phyloP scores from a whole-genome alignment of 441 rosid species.

The Populus hybrid region DNA sequence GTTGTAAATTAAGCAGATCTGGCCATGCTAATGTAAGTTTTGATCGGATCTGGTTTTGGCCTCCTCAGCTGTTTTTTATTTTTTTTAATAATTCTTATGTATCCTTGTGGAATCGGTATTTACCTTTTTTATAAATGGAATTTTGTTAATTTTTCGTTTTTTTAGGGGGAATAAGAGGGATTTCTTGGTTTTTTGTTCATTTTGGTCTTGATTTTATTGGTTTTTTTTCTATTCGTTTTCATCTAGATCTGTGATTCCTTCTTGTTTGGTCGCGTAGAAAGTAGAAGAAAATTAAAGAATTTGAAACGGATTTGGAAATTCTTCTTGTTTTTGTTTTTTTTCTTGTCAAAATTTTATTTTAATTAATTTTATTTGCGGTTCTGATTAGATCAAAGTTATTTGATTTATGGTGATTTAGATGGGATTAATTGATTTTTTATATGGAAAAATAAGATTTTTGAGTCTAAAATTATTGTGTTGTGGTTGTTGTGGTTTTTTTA shows the following conservation, averaged over 20 bases:
- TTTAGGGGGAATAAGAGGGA: background rate
- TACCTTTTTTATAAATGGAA: no score
- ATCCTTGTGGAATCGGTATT: no score
- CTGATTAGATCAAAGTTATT: background rate
- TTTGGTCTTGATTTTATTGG: background rate
- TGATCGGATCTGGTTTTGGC: no score
- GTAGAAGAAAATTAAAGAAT: background rate
- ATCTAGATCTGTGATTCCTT: conserved; percentile 25
- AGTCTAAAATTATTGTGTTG: background rate
- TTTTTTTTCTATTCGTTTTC: background rate
- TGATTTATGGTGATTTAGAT: background rate
- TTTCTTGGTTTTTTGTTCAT: background rate
- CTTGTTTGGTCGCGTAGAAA: conserved; percentile 3
- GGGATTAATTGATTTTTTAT: background rate
- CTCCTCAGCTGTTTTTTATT: no score
- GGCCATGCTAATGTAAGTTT: no score
- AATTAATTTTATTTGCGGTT: background rate
- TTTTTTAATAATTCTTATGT: no score
- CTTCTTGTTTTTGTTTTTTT: background rate
- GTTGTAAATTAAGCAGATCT: no score
- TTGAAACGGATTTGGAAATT: background rate
- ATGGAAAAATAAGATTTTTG: conserved; percentile 29
- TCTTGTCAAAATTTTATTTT: background rate
- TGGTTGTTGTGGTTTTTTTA: background rate
- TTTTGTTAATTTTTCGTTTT: background rate